Base-by-base conservation (phyloP, 2,329 filamentous ascomycete genomes). In the Juglanconis sp. region DNA sequence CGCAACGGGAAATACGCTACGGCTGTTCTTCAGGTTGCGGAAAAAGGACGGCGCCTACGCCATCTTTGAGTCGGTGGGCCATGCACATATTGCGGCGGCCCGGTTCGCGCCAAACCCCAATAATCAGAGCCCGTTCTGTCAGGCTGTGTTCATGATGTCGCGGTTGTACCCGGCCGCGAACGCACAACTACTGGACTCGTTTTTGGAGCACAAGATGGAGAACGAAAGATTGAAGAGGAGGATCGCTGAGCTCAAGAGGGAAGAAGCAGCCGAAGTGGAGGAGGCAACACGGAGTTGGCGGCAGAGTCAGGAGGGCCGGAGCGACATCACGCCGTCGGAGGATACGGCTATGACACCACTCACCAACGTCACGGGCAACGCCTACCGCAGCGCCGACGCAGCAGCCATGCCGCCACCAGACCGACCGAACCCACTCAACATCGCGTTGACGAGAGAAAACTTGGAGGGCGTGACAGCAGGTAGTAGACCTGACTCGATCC, bases 141-240 rank as follows among this genome's bases (percentile, higher is more conserved):
- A 91, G 68, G 93, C 93, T 42, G 91, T 97, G 67, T 97, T 97
- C 72, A 90, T 98, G 80, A 94, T 96, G 87, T 87, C 91, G 8
- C 85, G 93, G 24, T 91, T 91, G 1, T 96, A 97, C 72, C 92
- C 92, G 5, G 96, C 90, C 35, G 93, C 90, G 75, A 96, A 94
- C 70, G 88, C 92, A 1, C 85, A 85, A 3, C 81, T 97, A 10
- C 81, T 97, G 24, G 93, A 98, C 75, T 96, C 92, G 0, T 97
- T 97, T 69, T 80, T 98, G 34, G 94, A 98, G 72, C 93, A 97
- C 77, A 97, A 97, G 75, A 94, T 96, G 57, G 94, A 97, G 73
- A 96, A 97, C 69, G 92, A 96, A 76, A 86, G 93, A 4, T 76
- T 98, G 53, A 87, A 86, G 68, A 89, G 91, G 67, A 87, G 91